phyloP scores from a whole-genome alignment of 2,329 filamentous ascomycete species.

The Xylaria sp. region DNA sequence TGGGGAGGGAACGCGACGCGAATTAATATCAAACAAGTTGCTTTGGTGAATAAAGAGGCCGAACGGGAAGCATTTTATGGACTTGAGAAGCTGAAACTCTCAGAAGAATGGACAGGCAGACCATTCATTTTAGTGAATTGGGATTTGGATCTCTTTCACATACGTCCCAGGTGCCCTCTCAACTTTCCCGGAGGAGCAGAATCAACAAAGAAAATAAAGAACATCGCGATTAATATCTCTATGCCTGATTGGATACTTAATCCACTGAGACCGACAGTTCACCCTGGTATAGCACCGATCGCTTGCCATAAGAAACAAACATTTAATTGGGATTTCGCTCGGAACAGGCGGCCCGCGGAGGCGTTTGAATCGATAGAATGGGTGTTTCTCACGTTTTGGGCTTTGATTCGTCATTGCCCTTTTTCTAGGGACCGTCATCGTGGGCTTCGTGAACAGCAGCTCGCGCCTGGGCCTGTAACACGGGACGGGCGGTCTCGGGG shows the following conservation, averaged over 20 bases:
- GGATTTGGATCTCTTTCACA: neutral
- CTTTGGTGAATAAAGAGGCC: constrained; percentile 9
- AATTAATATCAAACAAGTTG: neutral
- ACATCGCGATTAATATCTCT: neutral
- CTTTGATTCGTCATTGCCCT: neutral
- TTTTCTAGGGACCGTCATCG: no score
- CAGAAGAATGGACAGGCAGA: neutral
- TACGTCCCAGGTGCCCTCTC: neutral
- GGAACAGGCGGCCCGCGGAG: neutral
- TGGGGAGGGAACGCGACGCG: no score
- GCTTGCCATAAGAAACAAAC: neutral
- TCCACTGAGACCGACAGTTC: no score
- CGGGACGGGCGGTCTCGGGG: no score
- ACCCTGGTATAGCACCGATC: no score
- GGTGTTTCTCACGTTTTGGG: neutral
- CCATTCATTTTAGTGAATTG: neutral
- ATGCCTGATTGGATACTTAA: neutral
- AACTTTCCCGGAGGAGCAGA: neutral
- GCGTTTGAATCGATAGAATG: neutral
- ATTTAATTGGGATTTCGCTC: neutral
- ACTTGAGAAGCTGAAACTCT: neutral
- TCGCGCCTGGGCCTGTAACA: no score
- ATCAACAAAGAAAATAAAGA: neutral
- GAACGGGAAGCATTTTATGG: neutral
- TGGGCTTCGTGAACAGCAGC: no score